A percentile compares a stretch with the other conserved stretches of the same genome.
phyloP scores from a whole-genome alignment of 352 stramenopile species.

The Globisporangium orthogonon region DNA sequence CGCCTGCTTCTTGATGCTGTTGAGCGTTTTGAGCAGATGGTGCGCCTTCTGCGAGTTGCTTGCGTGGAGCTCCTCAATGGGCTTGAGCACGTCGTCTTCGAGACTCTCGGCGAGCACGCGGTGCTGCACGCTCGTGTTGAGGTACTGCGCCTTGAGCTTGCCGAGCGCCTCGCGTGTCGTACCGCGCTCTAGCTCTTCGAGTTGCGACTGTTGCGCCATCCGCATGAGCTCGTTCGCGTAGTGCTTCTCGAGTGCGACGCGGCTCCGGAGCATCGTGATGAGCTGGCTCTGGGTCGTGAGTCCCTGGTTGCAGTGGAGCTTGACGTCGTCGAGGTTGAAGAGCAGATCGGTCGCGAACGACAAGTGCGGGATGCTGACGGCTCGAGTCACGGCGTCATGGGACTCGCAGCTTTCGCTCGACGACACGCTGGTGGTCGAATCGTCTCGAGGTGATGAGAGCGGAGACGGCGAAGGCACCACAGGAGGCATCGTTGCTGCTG shows the following conservation, averaged over 20 bases:
- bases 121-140: conserved; percentile 83
- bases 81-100: conserved; percentile 68
- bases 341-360: conserved; percentile 75
- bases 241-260: conserved; percentile 60
- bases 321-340: conserved; percentile 72
- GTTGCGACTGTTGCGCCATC: conserved; percentile 49
- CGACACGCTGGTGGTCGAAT: background rate
- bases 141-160: conserved; percentile 62
- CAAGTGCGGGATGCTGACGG: conserved; percentile 20
- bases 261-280: conserved; percentile 59
- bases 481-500: background rate
- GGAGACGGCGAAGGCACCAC: background rate
- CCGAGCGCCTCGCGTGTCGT: conserved; percentile 52
- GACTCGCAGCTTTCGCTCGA: background rate
- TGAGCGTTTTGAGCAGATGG: conserved; percentile 44
- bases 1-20: conserved; percentile 69
- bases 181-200: conserved; percentile 50
- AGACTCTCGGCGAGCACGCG: conserved; percentile 59
- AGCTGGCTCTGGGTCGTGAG: conserved; percentile 53
- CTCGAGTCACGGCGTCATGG: background rate
- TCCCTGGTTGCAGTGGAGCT: conserved; percentile 28
- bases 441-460: background rate
- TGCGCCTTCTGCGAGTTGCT: conserved; percentile 50
- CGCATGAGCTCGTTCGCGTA: conserved; percentile 64
- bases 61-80: conserved; percentile 55